Evolutionary conservation across 116 monocot species (phyloP).

Genomic region (Posidonia oceanica): DNA sequence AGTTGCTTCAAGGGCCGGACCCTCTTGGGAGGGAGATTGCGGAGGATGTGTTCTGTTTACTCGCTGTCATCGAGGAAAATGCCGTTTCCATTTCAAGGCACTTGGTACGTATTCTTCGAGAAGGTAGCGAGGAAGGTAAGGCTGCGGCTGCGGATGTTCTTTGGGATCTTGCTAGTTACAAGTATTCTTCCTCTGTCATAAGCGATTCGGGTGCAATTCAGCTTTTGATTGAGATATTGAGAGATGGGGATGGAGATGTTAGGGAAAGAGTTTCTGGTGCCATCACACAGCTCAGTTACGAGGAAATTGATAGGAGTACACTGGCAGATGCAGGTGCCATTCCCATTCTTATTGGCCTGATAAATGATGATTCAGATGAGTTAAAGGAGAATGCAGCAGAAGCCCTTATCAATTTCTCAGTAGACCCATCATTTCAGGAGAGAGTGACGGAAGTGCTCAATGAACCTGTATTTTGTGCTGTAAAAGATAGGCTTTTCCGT

Average conservation of each 20-base stretch:
- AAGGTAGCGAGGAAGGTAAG: conserved; percentile 23
- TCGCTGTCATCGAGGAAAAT: conserved; percentile 39
- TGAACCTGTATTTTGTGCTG: conserved; percentile 17
- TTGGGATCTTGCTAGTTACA: conserved; percentile 32
- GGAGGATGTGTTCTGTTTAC: conserved; percentile 42
- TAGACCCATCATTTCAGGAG: conserved; percentile 28
- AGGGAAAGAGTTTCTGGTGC: conserved; percentile 23
- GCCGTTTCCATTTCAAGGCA: conserved; percentile 21
- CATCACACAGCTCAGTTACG: conserved; percentile 34
- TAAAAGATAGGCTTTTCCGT: conserved; percentile 17
- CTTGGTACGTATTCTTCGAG: conserved; percentile 27
- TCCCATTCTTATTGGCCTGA: conserved; percentile 23
- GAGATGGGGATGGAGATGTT: conserved; percentile 13
- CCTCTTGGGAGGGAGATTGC: conserved; percentile 44
- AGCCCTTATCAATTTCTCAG: conserved; percentile 27
- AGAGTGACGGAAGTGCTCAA: conserved; percentile 16
- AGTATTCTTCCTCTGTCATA: conserved; percentile 20
- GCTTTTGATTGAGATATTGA: conserved; percentile 22
- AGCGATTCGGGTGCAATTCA: conserved; percentile 28
- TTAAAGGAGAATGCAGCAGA: conserved; percentile 33
- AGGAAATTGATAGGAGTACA: conserved; percentile 17
- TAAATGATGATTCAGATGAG: conserved; percentile 24
- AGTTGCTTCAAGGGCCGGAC: conserved; percentile 23
- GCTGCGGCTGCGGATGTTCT: conserved; percentile 34
- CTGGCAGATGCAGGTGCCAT: conserved; percentile 33